phyloP scores from a whole-genome alignment of 106 monocot genomes.

The Chionographis japonica region DNA sequence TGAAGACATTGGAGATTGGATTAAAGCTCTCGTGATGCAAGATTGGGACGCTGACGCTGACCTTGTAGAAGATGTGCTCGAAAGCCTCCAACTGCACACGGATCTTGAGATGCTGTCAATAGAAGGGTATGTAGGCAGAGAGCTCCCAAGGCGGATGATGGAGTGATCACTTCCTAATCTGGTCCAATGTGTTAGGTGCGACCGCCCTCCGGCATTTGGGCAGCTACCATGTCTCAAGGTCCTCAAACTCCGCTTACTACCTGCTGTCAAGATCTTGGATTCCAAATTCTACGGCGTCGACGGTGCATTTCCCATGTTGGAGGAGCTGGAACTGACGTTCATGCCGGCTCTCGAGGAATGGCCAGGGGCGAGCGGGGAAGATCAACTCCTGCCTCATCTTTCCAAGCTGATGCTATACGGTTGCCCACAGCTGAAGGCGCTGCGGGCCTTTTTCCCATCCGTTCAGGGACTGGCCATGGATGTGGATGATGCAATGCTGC shows the following conservation, averaged over 20 bases:
- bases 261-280: constrained; percentile 5
- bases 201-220: constrained; percentile 5
- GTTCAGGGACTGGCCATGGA: not conserved
- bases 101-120: constrained; percentile 14
- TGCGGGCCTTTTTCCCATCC: constrained; percentile 15
- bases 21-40: not conserved
- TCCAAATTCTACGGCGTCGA: constrained; percentile 11
- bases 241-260: not conserved
- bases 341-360: constrained; percentile 19
- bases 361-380: not conserved
- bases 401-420: not conserved
- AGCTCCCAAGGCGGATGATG: constrained; percentile 25
- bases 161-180: constrained; percentile 8
- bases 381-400: constrained; percentile 11
- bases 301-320: constrained; percentile 11
- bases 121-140: constrained; percentile 9
- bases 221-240: constrained; percentile 12
- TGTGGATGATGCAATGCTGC: constrained; percentile 15
- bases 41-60: not conserved
- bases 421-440: constrained; percentile 20
- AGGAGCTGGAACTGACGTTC: constrained; percentile 9
- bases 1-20: not conserved
- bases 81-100: constrained; percentile 14
- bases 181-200: not conserved
- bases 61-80: constrained; percentile 10